Evolutionary conservation across 78 protist genomes (phyloP), one percentile per base, ranked within the genome.

Genomic region (Acrasis kona): DNA sequence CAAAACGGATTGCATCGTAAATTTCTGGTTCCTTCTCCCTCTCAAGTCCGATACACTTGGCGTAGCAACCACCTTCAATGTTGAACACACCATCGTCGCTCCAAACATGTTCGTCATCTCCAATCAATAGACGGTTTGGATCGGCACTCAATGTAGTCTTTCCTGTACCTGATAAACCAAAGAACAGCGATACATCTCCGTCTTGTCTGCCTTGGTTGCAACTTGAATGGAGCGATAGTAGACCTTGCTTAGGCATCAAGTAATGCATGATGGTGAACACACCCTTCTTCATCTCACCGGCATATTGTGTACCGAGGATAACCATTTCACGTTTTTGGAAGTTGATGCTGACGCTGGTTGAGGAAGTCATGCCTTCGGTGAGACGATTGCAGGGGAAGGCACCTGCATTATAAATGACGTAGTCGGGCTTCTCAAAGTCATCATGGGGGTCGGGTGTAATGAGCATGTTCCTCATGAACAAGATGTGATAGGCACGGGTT

Each of bases 31-130:
- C 99, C 40, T 74, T 77, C 80, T 84, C 90, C 39, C 75, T 65
- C 10, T 84, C 40, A 39, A 96, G 87, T 65, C 81, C 81, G 72
- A 90, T 87, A 78, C 84, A 68, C 90, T 96, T 96, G 61, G 99
- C 99, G 41, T 96, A 96, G 91, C 99, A 96, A 40, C 99, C 99
- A 57, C 99, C 99, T 75, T 95, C 97, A 28, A 94, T 80, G 80
- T 92, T 92, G 80, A 91, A 91, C 41, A 90, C 77, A 57, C 96
- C 95, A n/a, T 78, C 58, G 40, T 88, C 92, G 10, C 83, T 77
- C 99, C 99, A 96, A 35, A 86, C 76, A 80, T 96, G 99, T 89
- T 96, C 99, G 81, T 96, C 99, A 77, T 96, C 99, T 28, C 99
- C 99, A 42, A 96, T 92, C 34, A 96, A 75, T 10, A 34, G 7